phyloP scores from a whole-genome alignment of 306 rosid species.

The Delonix regia region DNA sequence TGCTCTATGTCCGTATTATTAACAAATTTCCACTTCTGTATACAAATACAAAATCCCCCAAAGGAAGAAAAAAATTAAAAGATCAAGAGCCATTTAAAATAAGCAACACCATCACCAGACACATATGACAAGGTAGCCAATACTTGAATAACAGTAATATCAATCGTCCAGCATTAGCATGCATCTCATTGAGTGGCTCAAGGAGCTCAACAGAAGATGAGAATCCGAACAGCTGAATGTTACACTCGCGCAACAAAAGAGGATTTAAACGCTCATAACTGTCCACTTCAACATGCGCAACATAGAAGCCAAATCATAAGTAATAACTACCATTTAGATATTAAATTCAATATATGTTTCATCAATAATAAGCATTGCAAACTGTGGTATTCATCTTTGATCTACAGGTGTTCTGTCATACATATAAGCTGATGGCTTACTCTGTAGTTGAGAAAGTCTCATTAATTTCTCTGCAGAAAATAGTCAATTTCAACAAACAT shows the following conservation, averaged over 20 bases:
- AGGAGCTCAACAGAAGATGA: conserved; percentile 47
- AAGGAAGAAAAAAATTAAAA: conserved; percentile 37
- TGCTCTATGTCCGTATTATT: conserved; percentile 17
- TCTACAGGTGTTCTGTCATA: conserved; percentile 16
- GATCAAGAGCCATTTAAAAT: conserved; percentile 32
- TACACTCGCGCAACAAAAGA: conserved; percentile 39
- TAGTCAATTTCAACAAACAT: conserved; percentile 32
- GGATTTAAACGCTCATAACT: conserved; percentile 41
- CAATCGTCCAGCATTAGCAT: conserved; percentile 42
- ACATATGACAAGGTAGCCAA: conserved; percentile 38
- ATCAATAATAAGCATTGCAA: conserved; percentile 27
- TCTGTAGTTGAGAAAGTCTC: conserved; percentile 28
- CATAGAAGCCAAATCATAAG: conserved; percentile 42
- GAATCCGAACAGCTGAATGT: conserved; percentile 44
- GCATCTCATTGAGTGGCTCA: conserved; percentile 41
- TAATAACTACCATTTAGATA: conserved; percentile 28
- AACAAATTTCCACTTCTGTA: conserved; percentile 28
- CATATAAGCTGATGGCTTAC: conserved; percentile 10
- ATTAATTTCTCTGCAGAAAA: conserved; percentile 32
- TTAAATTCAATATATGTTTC: conserved; percentile 41
- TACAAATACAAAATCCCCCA: conserved; percentile 31
- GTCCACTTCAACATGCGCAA: conserved; percentile 46
- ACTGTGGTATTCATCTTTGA: conserved; percentile 42
- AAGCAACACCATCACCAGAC: conserved; percentile 38
- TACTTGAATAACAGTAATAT: conserved; percentile 45